Conservation (phyloP, 352 stramenopile species). For the Phytophthora sansomeana region DNA sequence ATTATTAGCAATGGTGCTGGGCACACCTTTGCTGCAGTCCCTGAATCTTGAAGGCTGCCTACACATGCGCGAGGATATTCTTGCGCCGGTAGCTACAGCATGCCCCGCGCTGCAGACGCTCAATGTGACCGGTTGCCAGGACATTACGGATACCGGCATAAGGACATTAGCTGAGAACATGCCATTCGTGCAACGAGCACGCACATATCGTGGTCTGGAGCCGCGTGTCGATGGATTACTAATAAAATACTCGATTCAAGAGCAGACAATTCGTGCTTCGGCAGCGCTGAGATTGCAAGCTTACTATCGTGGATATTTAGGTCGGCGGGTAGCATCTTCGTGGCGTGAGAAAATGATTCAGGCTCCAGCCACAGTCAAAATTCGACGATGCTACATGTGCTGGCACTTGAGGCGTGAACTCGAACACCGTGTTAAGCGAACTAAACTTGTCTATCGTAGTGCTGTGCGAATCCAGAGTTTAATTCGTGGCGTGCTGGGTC, state of each 20-base stretch:
- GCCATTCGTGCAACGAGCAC: conserved; percentile 67
- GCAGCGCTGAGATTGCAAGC: conserved; percentile 77
- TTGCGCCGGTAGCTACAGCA: conserved; percentile 57
- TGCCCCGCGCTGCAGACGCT: conserved; percentile 71
- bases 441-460: conserved; percentile 42
- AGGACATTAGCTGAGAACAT: conserved; percentile 72
- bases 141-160: conserved; percentile 81
- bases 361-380: conserved; percentile 51
- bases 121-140: conserved; percentile 77
- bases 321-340: conserved; percentile 50
- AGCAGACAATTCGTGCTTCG: conserved; percentile 78
- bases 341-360: conserved; percentile 72
- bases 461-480: conserved; percentile 69
- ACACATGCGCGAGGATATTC: conserved; percentile 75
- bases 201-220: conserved; percentile 67
- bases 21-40: conserved; percentile 62
- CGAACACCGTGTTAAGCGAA: conserved; percentile 36
- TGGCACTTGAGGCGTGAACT: conserved; percentile 59
- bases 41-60: conserved; percentile 77
- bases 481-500: conserved; percentile 57
- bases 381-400: conserved; percentile 59
- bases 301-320: conserved; percentile 64
- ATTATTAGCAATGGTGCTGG: conserved; percentile 55
- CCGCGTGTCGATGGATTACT: conserved; percentile 55
- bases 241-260: conserved; percentile 77